A percentile compares a stretch with the other conserved stretches of the same genome.
These are phyloP conservation scores for Chlamydomonas schloesseri DNA, from an alignment of 139 green algal genomes.

Conservation along the genomic window DNA sequence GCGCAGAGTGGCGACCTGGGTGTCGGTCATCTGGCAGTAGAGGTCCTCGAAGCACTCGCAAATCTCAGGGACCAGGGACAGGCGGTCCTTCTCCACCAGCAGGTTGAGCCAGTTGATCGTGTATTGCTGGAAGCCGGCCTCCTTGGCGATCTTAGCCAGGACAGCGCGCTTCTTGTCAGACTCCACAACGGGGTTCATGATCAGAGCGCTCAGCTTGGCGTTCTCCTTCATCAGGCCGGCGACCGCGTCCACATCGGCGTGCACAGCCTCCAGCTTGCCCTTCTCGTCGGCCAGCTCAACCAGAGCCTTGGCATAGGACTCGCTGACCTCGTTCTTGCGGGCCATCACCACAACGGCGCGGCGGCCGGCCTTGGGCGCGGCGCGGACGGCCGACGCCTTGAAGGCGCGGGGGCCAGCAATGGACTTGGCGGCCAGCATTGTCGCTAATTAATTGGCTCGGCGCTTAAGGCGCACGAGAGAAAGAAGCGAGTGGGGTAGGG, in stretches of 20 bases:
- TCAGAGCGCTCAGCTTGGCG: slow-evolving; percentile 80
- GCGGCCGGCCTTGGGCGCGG: slow-evolving; percentile 16
- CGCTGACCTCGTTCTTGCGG: slow-evolving; percentile 65
- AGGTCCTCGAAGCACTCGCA: slow-evolving; percentile 92
- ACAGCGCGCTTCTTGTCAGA: slow-evolving; percentile 92
- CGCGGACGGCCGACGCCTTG: slow-evolving; percentile 32
- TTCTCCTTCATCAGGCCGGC: slow-evolving; percentile 77
- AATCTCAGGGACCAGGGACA: slow-evolving; percentile 87
- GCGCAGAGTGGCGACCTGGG: slow-evolving; percentile 93
- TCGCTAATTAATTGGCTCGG: slow-evolving; percentile 1
- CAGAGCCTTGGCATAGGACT: slow-evolving; percentile 95
- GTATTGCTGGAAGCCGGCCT: slow-evolving; percentile 80
- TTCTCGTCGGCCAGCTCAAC: slow-evolving; percentile 91
- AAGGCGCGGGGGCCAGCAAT: slow-evolving; percentile 27
- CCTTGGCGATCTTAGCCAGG: slow-evolving; percentile 84
- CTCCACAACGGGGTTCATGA: slow-evolving; percentile 89
- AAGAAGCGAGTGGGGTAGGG: neutral
- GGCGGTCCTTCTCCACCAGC: slow-evolving; percentile 92
- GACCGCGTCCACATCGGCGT: slow-evolving; percentile 84
- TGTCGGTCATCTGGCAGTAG: slow-evolving; percentile 98
- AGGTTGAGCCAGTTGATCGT: slow-evolving; percentile 98
- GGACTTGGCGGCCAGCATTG: slow-evolving; percentile 44
- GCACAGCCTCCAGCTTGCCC: slow-evolving; percentile 88
- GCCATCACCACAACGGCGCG: slow-evolving; percentile 38
- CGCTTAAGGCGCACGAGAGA: slow-evolving; percentile 1